Percentiles rank a stretch among this genome's conserved stretches.
Evolutionary conservation across 805 yeast species (phyloP).

Genomic region (Teunomyces gatunensis): DNA sequence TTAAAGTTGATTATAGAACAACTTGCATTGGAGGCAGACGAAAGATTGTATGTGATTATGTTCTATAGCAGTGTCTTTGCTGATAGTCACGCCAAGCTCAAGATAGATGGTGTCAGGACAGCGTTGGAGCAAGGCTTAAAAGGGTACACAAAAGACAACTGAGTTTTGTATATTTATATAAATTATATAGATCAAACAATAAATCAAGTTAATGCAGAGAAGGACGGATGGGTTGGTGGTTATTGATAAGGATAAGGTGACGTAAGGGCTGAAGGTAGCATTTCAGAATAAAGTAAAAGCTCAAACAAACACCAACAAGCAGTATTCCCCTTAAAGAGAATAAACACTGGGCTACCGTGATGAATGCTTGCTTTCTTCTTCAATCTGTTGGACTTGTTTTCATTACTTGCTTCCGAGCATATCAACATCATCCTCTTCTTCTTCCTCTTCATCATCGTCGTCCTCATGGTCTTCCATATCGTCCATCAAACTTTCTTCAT

Average conservation of each 20-base stretch:
- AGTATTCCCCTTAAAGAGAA: slow-evolving; percentile 34
- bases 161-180: not conserved
- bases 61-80: slow-evolving; percentile 29
- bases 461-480: slow-evolving; percentile 51
- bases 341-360: not conserved
- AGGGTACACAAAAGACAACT: slow-evolving; percentile 22
- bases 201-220: not conserved
- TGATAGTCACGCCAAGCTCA: slow-evolving; percentile 34
- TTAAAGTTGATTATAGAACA: slow-evolving; percentile 23
- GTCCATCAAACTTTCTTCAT: slow-evolving; percentile 48
- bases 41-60: slow-evolving; percentile 26
- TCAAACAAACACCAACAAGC: slow-evolving; percentile 45
- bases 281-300: not conserved
- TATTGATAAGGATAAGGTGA: not conserved
- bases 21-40: slow-evolving; percentile 3
- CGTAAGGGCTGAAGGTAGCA: not conserved
- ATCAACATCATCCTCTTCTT: slow-evolving; percentile 43
- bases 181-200: not conserved
- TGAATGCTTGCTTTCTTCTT: not conserved
- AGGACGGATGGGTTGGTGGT: not conserved
- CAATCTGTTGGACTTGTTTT: slow-evolving; percentile 2
- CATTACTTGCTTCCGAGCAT: slow-evolving; percentile 10
- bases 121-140: slow-evolving; percentile 32
- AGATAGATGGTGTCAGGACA: slow-evolving; percentile 29
- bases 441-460: slow-evolving; percentile 59